A percentile compares a stretch with the other conserved stretches of the same genome.
Evolutionary conservation across 306 rosid genomes (phyloP).

Genomic region (Casuarina glauca): DNA sequence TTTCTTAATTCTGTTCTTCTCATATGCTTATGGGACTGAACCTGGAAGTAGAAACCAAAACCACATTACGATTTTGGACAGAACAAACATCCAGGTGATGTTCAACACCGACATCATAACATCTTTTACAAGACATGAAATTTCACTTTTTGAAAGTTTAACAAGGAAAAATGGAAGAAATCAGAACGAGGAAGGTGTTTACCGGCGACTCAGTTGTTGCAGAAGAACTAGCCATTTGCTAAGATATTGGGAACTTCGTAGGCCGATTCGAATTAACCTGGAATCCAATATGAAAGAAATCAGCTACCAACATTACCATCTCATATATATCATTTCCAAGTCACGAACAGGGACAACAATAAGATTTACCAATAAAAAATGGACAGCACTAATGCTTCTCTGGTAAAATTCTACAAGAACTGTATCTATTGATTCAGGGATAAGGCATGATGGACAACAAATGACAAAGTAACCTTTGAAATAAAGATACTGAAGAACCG

Average conservation of each 20-base stretch:
- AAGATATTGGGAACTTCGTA: constrained; percentile 22
- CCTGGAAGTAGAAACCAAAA: constrained; percentile 41
- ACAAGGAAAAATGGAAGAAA: neutral
- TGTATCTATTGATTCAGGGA: neutral
- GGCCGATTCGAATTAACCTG: constrained; percentile 15
- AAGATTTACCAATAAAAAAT: neutral
- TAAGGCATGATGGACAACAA: too few relatives aligned
- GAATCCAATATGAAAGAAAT: constrained; percentile 16
- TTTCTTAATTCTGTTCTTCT: constrained; percentile 66
- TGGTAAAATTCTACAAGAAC: neutral
- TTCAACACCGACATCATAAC: neutral
- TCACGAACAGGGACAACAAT: neutral
- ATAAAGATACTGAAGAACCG: too few relatives aligned
- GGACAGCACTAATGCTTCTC: neutral
- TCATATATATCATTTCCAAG: neutral
- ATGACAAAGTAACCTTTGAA: too few relatives aligned
- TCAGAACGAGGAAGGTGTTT: neutral
- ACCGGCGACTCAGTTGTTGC: constrained; percentile 38
- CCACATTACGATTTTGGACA: neutral
- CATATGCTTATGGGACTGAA: constrained; percentile 41
- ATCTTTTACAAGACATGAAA: neutral
- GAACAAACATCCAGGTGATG: neutral
- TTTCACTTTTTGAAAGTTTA: neutral
- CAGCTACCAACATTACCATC: neutral
- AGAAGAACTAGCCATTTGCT: constrained; percentile 60